Percentiles rank a stretch among this genome's conserved stretches.
Evolutionary conservation across 2,329 filamentous ascomycete species (phyloP).

Genomic region (Zymoseptoria passerinii): DNA sequence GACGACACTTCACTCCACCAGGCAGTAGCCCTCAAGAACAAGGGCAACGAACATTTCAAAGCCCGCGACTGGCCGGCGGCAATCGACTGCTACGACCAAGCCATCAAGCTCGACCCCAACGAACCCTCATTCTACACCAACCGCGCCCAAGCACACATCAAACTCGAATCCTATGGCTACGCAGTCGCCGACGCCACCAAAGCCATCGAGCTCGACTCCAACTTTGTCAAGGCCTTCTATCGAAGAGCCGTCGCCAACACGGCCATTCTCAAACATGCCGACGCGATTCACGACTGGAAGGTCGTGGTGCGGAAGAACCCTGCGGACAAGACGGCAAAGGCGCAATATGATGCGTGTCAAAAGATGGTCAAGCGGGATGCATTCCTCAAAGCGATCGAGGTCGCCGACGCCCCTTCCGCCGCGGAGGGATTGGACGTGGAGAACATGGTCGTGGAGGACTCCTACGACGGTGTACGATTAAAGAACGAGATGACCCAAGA

Average conservation of each 20-base stretch:
- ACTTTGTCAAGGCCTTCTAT: slow-evolving; percentile 93
- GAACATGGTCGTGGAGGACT: slow-evolving; percentile 69
- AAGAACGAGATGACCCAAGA: slow-evolving; percentile 84
- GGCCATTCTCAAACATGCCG: slow-evolving; percentile 79
- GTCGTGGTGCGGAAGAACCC: slow-evolving; percentile 82
- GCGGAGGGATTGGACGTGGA: slow-evolving; percentile 85
- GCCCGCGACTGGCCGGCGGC: slow-evolving; percentile 78
- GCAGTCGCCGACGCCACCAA: slow-evolving; percentile 84
- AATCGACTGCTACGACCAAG: slow-evolving; percentile 70
- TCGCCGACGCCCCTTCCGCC: slow-evolving; percentile 84
- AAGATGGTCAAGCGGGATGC: slow-evolving; percentile 87
- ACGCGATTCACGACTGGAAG: slow-evolving; percentile 87
- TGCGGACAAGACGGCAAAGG: slow-evolving; percentile 77
- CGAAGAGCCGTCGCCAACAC: slow-evolving; percentile 84
- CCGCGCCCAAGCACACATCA: slow-evolving; percentile 91
- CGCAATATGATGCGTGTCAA: slow-evolving; percentile 87
- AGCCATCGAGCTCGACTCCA: slow-evolving; percentile 80
- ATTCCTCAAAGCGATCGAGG: slow-evolving; percentile 90
- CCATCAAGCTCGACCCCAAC: slow-evolving; percentile 68
- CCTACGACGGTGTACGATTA: slow-evolving; percentile 76
- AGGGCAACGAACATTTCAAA: slow-evolving; percentile 89
- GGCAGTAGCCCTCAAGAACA: slow-evolving; percentile 77
- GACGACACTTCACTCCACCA: slow-evolving; percentile 30
- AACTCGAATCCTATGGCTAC: slow-evolving; percentile 89
- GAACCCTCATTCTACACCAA: slow-evolving; percentile 92